Percentiles rank a stretch among this genome's conserved stretches.
Conservation (phyloP, 495 filamentous ascomycete genomes). For the Penicillium parvum region DNA sequence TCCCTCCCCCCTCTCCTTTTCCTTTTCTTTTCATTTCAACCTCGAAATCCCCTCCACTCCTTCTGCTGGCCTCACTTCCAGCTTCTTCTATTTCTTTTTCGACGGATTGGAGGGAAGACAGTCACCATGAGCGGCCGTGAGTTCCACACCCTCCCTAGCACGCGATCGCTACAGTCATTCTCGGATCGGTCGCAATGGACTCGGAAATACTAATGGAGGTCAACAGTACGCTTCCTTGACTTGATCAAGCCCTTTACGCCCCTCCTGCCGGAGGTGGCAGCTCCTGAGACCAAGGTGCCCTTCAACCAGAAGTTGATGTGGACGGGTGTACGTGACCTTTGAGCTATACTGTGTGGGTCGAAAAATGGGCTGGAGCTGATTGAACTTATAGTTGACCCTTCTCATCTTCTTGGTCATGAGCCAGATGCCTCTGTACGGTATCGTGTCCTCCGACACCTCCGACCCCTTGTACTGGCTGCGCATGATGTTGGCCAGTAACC, state of each 20-base stretch:
- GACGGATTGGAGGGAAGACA: slow-evolving; percentile 33
- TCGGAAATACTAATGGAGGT: slow-evolving; percentile 16
- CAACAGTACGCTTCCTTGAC: slow-evolving; percentile 95
- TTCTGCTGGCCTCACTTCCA: slow-evolving; percentile 57
- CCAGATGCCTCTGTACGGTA: slow-evolving; percentile 97
- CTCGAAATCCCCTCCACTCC: slow-evolving; percentile 36
- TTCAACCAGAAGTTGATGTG: slow-evolving; percentile 99
- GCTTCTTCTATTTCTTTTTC: slow-evolving; percentile 29
- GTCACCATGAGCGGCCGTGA: slow-evolving; percentile 48
- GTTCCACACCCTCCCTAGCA: slow-evolving; percentile 20
- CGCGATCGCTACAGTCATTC: slow-evolving; percentile 33
- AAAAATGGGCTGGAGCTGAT: slow-evolving; percentile 31
- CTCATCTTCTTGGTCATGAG: slow-evolving; percentile 99
- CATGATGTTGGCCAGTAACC: slow-evolving; percentile 99
- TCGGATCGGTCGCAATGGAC: slow-evolving; percentile 28
- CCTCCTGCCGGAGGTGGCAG: slow-evolving; percentile 96
- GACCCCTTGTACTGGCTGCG: slow-evolving; percentile 99
- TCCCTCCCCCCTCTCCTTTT: slow-evolving; percentile 31
- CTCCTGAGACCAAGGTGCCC: slow-evolving; percentile 91
- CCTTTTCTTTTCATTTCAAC: slow-evolving; percentile 40
- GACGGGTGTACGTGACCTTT: slow-evolving; percentile 66
- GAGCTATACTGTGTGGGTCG: slow-evolving; percentile 1
- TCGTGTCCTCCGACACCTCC: slow-evolving; percentile 92
- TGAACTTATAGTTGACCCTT: slow-evolving; percentile 67
- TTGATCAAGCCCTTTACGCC: slow-evolving; percentile 99